Conservation (phyloP, 768 basidiomycete species). For the Amyloporia xantha region DNA sequence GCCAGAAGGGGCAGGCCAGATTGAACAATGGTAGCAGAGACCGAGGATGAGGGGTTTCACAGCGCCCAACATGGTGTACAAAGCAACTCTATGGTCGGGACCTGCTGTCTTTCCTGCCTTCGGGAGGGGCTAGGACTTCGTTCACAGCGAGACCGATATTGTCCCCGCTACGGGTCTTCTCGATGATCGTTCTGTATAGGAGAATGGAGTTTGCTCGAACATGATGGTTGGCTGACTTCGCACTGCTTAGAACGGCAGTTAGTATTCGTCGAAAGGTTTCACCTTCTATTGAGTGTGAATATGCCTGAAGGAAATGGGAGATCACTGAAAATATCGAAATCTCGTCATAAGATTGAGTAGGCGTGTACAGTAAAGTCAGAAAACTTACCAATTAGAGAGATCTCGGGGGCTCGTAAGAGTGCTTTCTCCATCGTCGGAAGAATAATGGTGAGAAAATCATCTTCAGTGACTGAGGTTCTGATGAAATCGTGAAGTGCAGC, state of each 20-base stretch:
- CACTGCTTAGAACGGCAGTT: slow-evolving; percentile 51
- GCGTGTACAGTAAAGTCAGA: background rate
- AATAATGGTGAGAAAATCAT: slow-evolving; percentile 47
- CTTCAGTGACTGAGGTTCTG: slow-evolving; percentile 37
- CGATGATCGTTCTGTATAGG: slow-evolving; percentile 47
- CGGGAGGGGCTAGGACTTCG: slow-evolving; percentile 69
- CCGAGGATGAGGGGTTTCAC: slow-evolving; percentile 41
- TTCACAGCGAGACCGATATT: slow-evolving; percentile 41
- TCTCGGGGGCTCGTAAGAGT: slow-evolving; percentile 75
- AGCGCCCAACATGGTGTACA: slow-evolving; percentile 71
- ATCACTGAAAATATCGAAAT: slow-evolving; percentile 49
- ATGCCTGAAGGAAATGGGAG: slow-evolving; percentile 50
- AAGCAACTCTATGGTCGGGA: slow-evolving; percentile 73
- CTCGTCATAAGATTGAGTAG: slow-evolving; percentile 1
- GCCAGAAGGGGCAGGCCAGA: slow-evolving; percentile 38
- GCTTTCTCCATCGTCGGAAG: slow-evolving; percentile 77
- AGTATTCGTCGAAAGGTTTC: slow-evolving; percentile 49
- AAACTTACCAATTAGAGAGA: slow-evolving; percentile 53
- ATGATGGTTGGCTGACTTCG: slow-evolving; percentile 65
- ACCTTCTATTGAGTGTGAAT: slow-evolving; percentile 41
- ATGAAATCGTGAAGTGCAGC: slow-evolving; percentile 59
- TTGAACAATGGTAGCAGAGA: slow-evolving; percentile 42
- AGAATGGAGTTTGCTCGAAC: slow-evolving; percentile 51
- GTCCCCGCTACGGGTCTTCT: slow-evolving; percentile 28
- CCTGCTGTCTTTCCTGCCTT: slow-evolving; percentile 82